Conservation (phyloP, 495 filamentous ascomycete species). For the Hypoxylon perforatum region DNA sequence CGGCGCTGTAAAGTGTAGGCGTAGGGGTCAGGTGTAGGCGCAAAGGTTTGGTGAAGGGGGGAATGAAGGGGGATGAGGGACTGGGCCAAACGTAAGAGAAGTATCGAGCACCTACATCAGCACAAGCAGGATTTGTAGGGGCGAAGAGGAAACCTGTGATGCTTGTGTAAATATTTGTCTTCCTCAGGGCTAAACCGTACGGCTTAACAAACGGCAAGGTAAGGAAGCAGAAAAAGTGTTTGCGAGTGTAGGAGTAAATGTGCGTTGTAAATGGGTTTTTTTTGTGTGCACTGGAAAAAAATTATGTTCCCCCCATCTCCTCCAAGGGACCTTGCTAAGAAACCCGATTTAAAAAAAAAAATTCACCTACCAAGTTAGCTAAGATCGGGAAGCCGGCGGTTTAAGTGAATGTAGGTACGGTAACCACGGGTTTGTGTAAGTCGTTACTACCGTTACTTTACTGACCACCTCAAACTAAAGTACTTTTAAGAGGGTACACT, state of each 20-base stretch:
- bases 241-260: constrained; percentile 24
- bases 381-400: constrained; percentile 35
- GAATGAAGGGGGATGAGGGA: constrained; percentile 37
- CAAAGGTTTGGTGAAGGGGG: constrained; percentile 6
- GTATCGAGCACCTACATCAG: constrained; percentile 1
- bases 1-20: background rate
- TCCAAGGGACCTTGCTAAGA: constrained; percentile 31
- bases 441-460: constrained; percentile 8
- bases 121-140: constrained; percentile 28
- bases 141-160: constrained; percentile 23
- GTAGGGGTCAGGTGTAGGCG: constrained; percentile 12
- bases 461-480: background rate
- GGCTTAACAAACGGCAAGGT: constrained; percentile 33
- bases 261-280: constrained; percentile 29
- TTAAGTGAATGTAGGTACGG: constrained; percentile 5
- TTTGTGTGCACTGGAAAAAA: constrained; percentile 41
- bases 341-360: constrained; percentile 30
- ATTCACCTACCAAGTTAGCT: constrained; percentile 10
- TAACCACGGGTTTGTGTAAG: constrained; percentile 12
- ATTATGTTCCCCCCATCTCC: constrained; percentile 9
- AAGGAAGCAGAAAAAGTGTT: constrained; percentile 35
- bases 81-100: constrained; percentile 34
- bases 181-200: constrained; percentile 21
- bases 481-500: constrained; percentile 28
- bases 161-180: constrained; percentile 21